Base-by-base conservation (phyloP, 805 yeast species). In the Nakazawaea ishiwadae region DNA sequence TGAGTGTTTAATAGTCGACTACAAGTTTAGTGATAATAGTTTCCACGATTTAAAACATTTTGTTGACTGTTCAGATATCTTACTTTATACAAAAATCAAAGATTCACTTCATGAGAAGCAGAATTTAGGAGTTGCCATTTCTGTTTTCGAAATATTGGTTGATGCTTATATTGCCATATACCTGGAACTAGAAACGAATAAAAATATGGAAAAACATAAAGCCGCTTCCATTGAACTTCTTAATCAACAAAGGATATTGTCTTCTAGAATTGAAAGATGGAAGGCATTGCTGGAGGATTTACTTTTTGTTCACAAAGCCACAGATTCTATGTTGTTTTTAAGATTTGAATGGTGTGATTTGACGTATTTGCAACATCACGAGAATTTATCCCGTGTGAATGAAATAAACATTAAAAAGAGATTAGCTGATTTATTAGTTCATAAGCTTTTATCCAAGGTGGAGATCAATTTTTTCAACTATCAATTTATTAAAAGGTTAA, bases 401-500 rank as follows among this genome's bases (percentile, higher is more conserved):
- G 42, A 15, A 37, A 48, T 7, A 43, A 48, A 2, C 16, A 37
- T 9, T 8, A 29, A 15, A 23, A 37, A 4, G 34, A 46, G 26
- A 43, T 30, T 45, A 24, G 19, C 43, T 5, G 18, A 11, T 12
- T 28, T 45, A 17, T n/a, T 39, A 7, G 4, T 14, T 4, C 17
- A 38, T 16, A 26, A 31, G 12, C 8, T 5, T 3, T 29, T 37
- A 14, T n/a, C 14, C 5, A 43, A 47, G 0, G 31, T 69, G 2
- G 54, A 60, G 7, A 60, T 82, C 0, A 51, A 58, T 0, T 78
- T 74, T 55, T 69, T 77, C 1, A 88, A 89, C 53, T 83, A 73
- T 49, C 63, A 68, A 1, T 63, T 71, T 42, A 75, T 90, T 12
- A 81, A 87, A 2, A 62, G 68, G 1, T 58, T 90, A 3, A 79